Base-by-base conservation (phyloP, 495 filamentous ascomycete genomes). In the Xylona heveae region DNA sequence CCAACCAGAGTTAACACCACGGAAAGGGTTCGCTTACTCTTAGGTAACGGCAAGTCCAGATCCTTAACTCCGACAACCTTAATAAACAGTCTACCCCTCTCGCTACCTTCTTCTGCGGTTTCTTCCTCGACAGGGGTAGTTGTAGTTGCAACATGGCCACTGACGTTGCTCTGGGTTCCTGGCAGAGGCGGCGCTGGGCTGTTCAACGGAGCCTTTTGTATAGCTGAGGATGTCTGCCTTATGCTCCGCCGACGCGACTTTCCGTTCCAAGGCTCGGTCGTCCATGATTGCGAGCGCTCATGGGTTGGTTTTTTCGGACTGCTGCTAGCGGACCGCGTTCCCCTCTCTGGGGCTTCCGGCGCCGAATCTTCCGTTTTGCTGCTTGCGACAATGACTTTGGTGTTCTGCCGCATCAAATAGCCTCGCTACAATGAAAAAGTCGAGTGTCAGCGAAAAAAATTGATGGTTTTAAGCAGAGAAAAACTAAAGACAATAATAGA, bases 341-440 rank as follows among this genome's bases (percentile, higher is more conserved):
- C 66, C 35, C 56, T 64, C 30, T 52, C 35, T n/a, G 66, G 64
- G 26, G 62, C 53, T 1, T 57, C 53, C 12, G 62, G 60, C 19
- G 37, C 34, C 3, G 57, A 40, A 26, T 67, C 58, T 14, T 62
- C 56, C 16, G 54, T 62, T 39, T 59, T 70, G 47, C 72, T 92
- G 37, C 64, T 72, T 0, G 90, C 88, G 36, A 93, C 77, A 33
- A 97, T 79, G 26, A 97, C 68, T 47, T 93, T 94, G 12, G 88
- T 95, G 51, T 95, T 97, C 40, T 97, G 88, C 41, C 88, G 71
- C 88, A 94, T 95, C 19, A 97, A 64, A 44, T 97, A 97, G 14
- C 88, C 88, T 59, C 88, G 80, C 88, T 97, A 74, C 71, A 59
- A 55, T 10, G 43, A 53, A n/a, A n/a, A n/a, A n/a, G n/a, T n/a